Conservation (phyloP, 2,329 filamentous ascomycete genomes). For the Colletotrichum falcatum region DNA sequence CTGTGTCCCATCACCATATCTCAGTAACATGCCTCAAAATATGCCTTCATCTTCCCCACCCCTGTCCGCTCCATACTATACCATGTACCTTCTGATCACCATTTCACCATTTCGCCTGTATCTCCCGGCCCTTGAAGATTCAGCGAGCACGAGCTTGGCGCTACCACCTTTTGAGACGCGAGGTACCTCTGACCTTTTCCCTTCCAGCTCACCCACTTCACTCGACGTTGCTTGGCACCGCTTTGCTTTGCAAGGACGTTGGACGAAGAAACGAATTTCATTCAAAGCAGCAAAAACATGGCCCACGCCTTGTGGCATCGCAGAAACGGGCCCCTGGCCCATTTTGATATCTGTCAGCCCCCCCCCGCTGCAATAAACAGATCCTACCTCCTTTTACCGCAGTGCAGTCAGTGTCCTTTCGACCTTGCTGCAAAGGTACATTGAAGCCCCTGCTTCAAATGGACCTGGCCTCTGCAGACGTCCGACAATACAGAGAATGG, state of each 20-base stretch:
- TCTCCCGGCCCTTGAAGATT: conserved; percentile 4
- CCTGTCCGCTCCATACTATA: neutral
- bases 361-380: conserved; percentile 16
- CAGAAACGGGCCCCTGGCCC: neutral
- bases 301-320: neutral
- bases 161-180: conserved; percentile 13
- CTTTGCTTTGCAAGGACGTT: conserved; percentile 15
- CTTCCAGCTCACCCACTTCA: conserved; percentile 4
- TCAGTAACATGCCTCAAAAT: conserved; percentile 4
- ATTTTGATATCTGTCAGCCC: conserved; percentile 16
- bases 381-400: neutral
- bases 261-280: neutral
- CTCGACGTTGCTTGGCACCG: conserved; percentile 14
- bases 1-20: conserved; percentile 1
- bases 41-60: neutral
- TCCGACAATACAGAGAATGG: neutral
- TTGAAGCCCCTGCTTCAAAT: neutral
- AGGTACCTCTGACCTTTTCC: neutral
- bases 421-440: neutral
- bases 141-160: conserved; percentile 18
- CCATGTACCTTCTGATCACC: neutral
- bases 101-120: neutral
- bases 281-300: neutral
- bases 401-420: neutral
- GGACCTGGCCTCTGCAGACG: neutral